phyloP scores from a whole-genome alignment of 306 rosid species.

The Hippophae gyantsensis region DNA sequence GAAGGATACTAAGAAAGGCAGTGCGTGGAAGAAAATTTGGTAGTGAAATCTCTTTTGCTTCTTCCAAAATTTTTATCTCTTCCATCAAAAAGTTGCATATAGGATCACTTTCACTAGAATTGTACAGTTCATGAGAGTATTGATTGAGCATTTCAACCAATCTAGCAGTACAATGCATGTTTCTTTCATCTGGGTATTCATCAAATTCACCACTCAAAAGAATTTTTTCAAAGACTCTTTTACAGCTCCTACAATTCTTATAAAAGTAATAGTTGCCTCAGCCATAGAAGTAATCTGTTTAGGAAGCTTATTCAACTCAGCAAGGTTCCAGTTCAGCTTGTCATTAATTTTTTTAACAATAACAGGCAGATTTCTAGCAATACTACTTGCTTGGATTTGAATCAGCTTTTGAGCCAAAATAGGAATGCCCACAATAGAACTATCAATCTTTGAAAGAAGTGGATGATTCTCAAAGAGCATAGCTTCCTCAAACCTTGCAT shows the following conservation, averaged over 20 bases:
- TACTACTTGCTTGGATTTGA: slow-evolving; percentile 32
- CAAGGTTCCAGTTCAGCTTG: slow-evolving; percentile 16
- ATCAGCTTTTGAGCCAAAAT: slow-evolving; percentile 43
- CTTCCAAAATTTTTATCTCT: slow-evolving; percentile 25
- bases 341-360: slow-evolving; percentile 35
- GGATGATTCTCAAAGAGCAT: slow-evolving; percentile 28
- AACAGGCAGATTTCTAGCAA: slow-evolving; percentile 35
- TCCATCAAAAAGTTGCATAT: slow-evolving; percentile 14
- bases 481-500: slow-evolving; percentile 33
- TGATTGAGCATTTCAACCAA: slow-evolving; percentile 16
- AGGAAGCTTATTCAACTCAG: slow-evolving; percentile 25
- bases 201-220: slow-evolving; percentile 20
- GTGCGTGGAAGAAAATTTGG: slow-evolving; percentile 45
- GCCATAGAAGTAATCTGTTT: slow-evolving; percentile 17
- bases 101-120: slow-evolving; percentile 14
- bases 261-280: slow-evolving; percentile 32
- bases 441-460: slow-evolving; percentile 28
- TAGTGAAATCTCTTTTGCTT: slow-evolving; percentile 31
- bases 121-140: slow-evolving; percentile 2
- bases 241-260: slow-evolving; percentile 3
- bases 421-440: slow-evolving; percentile 47
- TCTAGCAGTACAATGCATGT: slow-evolving; percentile 26
- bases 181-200: slow-evolving; percentile 7
- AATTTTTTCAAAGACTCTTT: slow-evolving; percentile 18
- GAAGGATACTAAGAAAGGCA: slow-evolving; percentile 23